Base-by-base conservation (phyloP, 2,329 filamentous ascomycete genomes). In the Exophiala oligosperma region DNA sequence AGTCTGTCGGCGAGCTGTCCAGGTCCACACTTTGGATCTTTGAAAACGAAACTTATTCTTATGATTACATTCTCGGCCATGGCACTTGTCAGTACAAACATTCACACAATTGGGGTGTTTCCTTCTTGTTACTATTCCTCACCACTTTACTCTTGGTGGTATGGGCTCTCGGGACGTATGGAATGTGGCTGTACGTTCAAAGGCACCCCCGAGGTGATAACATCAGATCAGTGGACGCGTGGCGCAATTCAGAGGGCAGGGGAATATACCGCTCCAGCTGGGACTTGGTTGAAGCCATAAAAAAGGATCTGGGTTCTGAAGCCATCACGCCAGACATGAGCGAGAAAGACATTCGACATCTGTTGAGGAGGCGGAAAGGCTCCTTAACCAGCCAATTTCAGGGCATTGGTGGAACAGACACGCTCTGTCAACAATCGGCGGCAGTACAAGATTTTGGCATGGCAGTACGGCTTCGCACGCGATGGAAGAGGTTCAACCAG, bases 91-190 rank as follows among this genome's bases (percentile, higher is more conserved):
- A 47, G 4, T 61, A 63, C 23, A 52, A 40, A 11, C 40, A 44
- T 6, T 56, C 48, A 29, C 74, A 74, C 40, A 52, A 69, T 52
- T 75, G 72, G 73, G 73, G 73, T 6, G 74, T 74, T 60, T 71
- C 70, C 0, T 70, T 71, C 23, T 67, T 73, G 58, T 62, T 74
- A 3, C 63, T 69, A 1, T 69, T 66, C 3, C 51, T 72, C 4
- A 69, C 73, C 7, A 58, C 72, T 4, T 66, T 74, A 46, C 38
- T 71, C 0, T 68, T 74, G 9, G 59, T 68, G 4, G 52, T 62
- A 6, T 74, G 72, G 72, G 57, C 63, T 2, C 5, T 70, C 0
- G 66, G 63, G 37, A 72, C 74, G 65, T 74, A 72, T 49, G 55
- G 64, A 2, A 46, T 74, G 2, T 75, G 73, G 73, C 65, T 71